Percentiles rank a stretch among this genome's conserved stretches.
phyloP scores from a whole-genome alignment of 768 basidiomycete species.

The Podaxis pistillaris region DNA sequence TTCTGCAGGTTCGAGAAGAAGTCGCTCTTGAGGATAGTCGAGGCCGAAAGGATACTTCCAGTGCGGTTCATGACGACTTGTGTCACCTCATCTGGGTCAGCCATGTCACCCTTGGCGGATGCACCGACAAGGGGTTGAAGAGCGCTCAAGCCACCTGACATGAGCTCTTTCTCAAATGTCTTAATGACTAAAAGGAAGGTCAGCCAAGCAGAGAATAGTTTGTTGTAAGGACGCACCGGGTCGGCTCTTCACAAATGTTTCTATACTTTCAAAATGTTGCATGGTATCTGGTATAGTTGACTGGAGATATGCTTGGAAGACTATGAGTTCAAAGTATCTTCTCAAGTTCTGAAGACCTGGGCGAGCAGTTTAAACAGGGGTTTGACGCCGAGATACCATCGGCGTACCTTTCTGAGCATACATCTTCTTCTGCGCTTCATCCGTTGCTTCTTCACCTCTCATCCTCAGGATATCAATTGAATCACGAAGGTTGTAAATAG shows the following conservation, averaged over 20 bases:
- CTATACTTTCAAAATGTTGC: constrained; percentile 71
- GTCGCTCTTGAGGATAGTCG: constrained; percentile 93
- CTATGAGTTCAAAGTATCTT: constrained; percentile 81
- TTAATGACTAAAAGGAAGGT: constrained; percentile 65
- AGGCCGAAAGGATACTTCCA: constrained; percentile 85
- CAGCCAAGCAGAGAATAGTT: background rate
- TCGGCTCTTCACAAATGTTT: constrained; percentile 76
- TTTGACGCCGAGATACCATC: background rate
- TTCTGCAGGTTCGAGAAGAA: constrained; percentile 95
- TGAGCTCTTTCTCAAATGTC: constrained; percentile 91
- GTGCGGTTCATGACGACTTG: constrained; percentile 81
- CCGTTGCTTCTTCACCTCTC: constrained; percentile 74
- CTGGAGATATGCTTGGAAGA: constrained; percentile 89
- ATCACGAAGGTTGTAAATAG: constrained; percentile 83
- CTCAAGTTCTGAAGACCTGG: constrained; percentile 77
- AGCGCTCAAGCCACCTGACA: constrained; percentile 72
- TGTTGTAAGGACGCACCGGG: constrained; percentile 57
- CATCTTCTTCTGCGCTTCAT: constrained; percentile 63
- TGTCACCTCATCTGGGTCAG: constrained; percentile 89
- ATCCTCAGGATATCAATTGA: constrained; percentile 81
- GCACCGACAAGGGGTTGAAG: constrained; percentile 81
- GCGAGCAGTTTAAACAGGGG: background rate
- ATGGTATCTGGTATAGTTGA: constrained; percentile 80
- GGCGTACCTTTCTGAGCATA: constrained; percentile 69
- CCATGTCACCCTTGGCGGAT: constrained; percentile 62